Conservation (phyloP, 768 basidiomycete species). For the Pleurotus giganteus region DNA sequence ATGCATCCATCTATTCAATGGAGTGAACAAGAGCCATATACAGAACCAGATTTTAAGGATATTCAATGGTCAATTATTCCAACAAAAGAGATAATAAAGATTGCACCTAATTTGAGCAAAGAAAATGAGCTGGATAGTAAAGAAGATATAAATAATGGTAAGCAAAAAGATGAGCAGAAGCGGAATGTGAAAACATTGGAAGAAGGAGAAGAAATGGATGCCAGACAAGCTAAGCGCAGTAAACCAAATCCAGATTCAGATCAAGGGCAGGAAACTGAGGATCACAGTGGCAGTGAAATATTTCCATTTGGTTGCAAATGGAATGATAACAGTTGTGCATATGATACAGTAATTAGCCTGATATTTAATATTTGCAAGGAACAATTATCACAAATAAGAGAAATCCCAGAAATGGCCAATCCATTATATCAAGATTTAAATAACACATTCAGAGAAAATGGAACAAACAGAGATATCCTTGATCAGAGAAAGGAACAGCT, state of each 20-base stretch:
- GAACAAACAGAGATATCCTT: not conserved
- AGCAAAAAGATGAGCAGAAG: too few species aligned
- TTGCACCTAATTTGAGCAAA: not conserved
- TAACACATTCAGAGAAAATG: not conserved
- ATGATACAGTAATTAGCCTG: not conserved
- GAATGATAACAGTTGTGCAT: slow-evolving; percentile 3
- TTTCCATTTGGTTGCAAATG: not conserved
- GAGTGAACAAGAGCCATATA: not conserved
- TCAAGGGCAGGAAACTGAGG: too few species aligned
- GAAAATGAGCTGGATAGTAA: too few species aligned
- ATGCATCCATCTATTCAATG: not conserved
- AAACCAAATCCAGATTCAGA: too few species aligned
- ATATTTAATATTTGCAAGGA: not conserved
- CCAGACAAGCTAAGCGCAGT: too few species aligned
- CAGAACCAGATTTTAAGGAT: not conserved
- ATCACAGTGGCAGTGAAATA: too few species aligned
- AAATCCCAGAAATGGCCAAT: not conserved
- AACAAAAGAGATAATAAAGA: not conserved
- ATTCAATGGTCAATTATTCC: not conserved
- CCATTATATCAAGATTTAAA: not conserved
- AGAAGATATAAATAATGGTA: too few species aligned
- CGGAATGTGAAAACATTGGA: too few species aligned
- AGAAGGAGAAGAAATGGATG: too few species aligned
- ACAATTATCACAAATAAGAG: not conserved
- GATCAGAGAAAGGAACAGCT: not conserved